Evolutionary conservation across 306 rosid genomes (phyloP).

Genomic region (Inga laurina): DNA sequence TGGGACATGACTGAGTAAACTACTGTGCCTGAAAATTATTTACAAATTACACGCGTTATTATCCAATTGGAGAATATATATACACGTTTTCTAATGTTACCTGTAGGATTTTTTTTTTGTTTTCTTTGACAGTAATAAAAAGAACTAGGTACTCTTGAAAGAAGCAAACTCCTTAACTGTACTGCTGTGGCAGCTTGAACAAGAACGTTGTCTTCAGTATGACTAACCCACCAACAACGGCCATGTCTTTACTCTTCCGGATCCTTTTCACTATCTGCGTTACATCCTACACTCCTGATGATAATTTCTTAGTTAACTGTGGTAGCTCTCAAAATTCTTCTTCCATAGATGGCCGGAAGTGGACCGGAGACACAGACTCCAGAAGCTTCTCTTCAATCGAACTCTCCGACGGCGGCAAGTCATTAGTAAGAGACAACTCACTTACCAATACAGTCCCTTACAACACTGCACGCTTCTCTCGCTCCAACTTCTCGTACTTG

Average conservation of each 20-base stretch:
- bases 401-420: not conserved
- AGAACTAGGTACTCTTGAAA: no score
- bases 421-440: not conserved
- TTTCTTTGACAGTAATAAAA: no score
- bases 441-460: not conserved
- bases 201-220: not conserved
- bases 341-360: not conserved
- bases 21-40: not conserved
- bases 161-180: not conserved
- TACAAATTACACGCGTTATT: not conserved
- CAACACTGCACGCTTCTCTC: not conserved
- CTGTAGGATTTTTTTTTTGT: no score
- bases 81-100: no score
- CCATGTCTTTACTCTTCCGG: not conserved
- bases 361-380: not conserved
- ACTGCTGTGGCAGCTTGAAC: not conserved
- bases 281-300: not conserved
- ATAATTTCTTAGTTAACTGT: not conserved
- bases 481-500: not conserved
- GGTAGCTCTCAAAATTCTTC: not conserved
- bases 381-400: not conserved
- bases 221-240: not conserved
- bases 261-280: not conserved
- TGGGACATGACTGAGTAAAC: not conserved
- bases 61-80: not conserved